Evolutionary conservation across 208 protist genomes (phyloP), one percentile per base, ranked within the genome.

Genomic region (Trypanosomatidae sp.): DNA sequence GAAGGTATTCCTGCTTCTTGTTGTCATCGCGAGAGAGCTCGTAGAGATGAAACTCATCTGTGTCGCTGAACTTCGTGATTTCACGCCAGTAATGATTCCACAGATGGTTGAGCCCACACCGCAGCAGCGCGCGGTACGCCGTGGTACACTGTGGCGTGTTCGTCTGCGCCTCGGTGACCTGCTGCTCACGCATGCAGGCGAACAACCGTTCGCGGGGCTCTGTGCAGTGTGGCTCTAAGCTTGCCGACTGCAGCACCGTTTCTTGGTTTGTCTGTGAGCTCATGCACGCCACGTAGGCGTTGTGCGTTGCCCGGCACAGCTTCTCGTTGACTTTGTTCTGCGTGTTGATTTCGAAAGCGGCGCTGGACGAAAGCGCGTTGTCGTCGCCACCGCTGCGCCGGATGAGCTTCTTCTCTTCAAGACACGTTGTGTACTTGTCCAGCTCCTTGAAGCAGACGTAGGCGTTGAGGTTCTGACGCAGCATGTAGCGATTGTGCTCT

Each of bases 11-110:
- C 66, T 94, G 87, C 73, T 80, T 80, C 72, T 93, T 92, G 65
- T 87, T 91, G 47, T 93, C 86, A 65, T 96, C 91, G 13, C 86
- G 79, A 13, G 85, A 91, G 33, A 93, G 81, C 69, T 93, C 86
- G 66, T 92, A 96, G 22, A 93, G 74, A 47, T 93, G 84, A 62
- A 83, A 91, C 62, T 94, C 86, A 25, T 96, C 91, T 8, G 80
- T 77, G 69, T 93, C 89, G 49, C 87, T 83, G 72, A 96, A 90
- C 43, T 87, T 76, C 0, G 85, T 91, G 13, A 96, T 66, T 25
- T 85, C 79, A 62, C 89, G 82, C 89, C 91, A 96, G 74, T 96
- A 96, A 17, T 84, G 78, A 67, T 96, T 89, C 86, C 87, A 96
- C 71, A 91, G 44, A 59, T 94, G 87, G 66, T 96, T 94, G 46